Evolutionary conservation across 2,329 filamentous ascomycete genomes (phyloP), one percentile per base, ranked within the genome.

Genomic region (Ophiocordyceps camponoti-rufipedis): DNA sequence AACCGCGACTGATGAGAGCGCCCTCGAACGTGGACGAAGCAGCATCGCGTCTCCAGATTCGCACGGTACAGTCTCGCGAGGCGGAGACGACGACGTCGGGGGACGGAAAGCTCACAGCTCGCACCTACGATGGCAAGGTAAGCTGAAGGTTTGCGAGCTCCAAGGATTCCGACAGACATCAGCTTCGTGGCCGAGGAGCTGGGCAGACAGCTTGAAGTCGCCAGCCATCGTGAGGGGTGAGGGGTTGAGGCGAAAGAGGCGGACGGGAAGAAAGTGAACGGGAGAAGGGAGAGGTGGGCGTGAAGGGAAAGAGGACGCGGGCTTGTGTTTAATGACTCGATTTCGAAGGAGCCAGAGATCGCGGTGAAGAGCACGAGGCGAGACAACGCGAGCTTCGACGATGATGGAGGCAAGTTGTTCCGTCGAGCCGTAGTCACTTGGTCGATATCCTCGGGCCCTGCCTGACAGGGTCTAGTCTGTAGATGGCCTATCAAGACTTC

Each of bases 161-260:
- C 13, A 41, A 28, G 13, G 14, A 28, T 10, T 9, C 14, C 38
- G 16, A 32, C 16, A 18, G 29, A 95, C 91, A 77, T 98, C 91
- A 61, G 91, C 82, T 62, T 91, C 83, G 62, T 98, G 91, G 57
- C 86, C 89, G 54, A 79, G 69, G 53, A 98, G 74, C 58, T 85
- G 83, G 54, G 89, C 87, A 50, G 91, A 94, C 58, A 98, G 78
- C 74, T 89, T 94, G 73, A 86, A 96, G 60, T 87, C 81, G 63
- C 72, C 69, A 80, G 73, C 69, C 82, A 89, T 88, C 55, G 7
- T 44, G 3, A 9, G 29, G n/a, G 14, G 23, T 23, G 23, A 23
- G n/a, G 16, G n/a, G 35, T 8, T 16, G 13, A 16, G 6, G 8
- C 14, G 14, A 8, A n/a, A 5, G 33, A 38, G 33, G 16, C 9